Conservation (phyloP, 1,284 basidiomycete genomes). For the Ganoderma leucocontextum region DNA sequence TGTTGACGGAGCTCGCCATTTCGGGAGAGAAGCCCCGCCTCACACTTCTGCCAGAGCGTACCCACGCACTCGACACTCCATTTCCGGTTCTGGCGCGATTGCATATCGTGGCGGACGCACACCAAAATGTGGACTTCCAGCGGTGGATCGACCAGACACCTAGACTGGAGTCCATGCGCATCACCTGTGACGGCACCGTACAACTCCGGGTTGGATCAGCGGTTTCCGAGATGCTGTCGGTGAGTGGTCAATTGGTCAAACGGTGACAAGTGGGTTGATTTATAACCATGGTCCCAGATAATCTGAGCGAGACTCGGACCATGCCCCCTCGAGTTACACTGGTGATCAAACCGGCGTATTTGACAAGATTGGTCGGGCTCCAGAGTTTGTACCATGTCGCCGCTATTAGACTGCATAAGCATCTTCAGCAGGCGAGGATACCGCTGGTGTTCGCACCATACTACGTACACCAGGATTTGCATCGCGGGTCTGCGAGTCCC, state of each 20-base stretch:
- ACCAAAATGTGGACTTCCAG: conserved; percentile 2
- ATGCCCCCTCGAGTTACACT: neutral
- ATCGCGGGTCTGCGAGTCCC: neutral
- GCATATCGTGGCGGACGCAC: conserved; percentile 10
- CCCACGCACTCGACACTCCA: neutral
- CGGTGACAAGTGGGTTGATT: neutral
- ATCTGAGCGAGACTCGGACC: neutral
- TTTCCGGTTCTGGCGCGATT: conserved; percentile 9
- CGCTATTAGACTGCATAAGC: neutral
- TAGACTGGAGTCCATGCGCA: neutral
- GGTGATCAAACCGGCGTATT: neutral
- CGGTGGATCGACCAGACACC: neutral
- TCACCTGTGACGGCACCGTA: neutral
- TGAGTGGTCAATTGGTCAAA: neutral
- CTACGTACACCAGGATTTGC: conserved; percentile 4
- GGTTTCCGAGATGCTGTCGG: neutral
- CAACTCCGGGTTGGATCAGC: neutral
- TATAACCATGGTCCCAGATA: neutral
- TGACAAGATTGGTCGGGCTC: neutral
- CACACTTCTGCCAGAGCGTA: neutral
- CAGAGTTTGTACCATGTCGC: neutral
- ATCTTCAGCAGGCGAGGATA: neutral
- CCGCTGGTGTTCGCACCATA: conserved; percentile 12
- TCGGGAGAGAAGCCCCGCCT: conserved; percentile 10
- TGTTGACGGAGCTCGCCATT: conserved; percentile 3